Evolutionary conservation across 768 basidiomycete genomes (phyloP).

Genomic region (Termitomyces sp.): DNA sequence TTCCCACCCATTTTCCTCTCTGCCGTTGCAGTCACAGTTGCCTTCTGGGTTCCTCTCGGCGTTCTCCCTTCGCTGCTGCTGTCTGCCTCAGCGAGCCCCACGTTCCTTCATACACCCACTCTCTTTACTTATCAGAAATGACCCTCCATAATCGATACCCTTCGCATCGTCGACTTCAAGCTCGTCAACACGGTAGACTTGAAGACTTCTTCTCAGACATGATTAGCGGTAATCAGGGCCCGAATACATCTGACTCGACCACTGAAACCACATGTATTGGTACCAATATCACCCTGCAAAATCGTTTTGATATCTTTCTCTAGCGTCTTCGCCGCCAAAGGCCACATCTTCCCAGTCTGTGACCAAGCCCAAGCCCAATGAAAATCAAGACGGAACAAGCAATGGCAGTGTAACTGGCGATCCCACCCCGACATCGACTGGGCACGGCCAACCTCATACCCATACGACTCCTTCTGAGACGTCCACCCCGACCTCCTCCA

Average conservation of each 20-base stretch:
- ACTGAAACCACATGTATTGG: background rate
- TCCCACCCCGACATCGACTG: background rate
- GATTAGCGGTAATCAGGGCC: background rate
- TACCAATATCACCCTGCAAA: background rate
- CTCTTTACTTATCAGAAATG: constrained; percentile 14
- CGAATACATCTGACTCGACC: background rate
- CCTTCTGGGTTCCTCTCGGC: background rate
- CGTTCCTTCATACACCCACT: constrained; percentile 12
- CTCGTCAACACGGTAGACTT: constrained; percentile 5
- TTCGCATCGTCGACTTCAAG: constrained; percentile 21
- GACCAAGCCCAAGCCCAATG: too few relatives aligned
- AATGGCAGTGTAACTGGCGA: background rate
- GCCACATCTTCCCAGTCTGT: background rate
- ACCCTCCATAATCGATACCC: constrained; percentile 22
- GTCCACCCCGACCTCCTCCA: background rate
- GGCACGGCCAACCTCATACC: background rate
- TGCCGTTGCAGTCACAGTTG: background rate
- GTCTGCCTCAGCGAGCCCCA: constrained; percentile 5
- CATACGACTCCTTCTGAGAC: background rate
- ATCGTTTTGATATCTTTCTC: background rate
- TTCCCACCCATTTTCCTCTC: background rate
- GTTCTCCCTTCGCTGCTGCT: background rate
- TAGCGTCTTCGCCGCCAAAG: background rate
- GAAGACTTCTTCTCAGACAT: background rate
- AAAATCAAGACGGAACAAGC: background rate